A percentile compares a stretch with the other conserved stretches of the same genome.
phyloP scores from a whole-genome alignment of 768 basidiomycete genomes.

The Termitomyces sp. region DNA sequence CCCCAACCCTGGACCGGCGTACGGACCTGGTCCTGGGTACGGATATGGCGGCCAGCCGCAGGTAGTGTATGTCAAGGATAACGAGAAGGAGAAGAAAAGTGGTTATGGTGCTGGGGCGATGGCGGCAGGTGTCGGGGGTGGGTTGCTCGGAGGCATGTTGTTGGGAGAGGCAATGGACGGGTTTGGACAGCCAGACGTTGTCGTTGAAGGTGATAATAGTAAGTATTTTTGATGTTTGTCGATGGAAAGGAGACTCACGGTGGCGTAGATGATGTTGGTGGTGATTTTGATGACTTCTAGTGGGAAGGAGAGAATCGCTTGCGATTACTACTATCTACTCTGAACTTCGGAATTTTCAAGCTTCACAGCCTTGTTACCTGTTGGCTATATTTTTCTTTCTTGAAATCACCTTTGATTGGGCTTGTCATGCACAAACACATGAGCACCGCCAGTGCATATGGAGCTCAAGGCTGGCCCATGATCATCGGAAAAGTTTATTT shows the following conservation, averaged over 20 bases:
- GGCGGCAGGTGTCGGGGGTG: constrained; percentile 2
- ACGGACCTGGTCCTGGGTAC: neutral
- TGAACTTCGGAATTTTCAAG: neutral
- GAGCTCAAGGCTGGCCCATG: too few relatives aligned
- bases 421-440: neutral
- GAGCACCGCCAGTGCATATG: neutral
- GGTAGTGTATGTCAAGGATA: constrained; percentile 31
- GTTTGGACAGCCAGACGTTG: neutral
- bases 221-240: neutral
- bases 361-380: neutral
- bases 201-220: neutral
- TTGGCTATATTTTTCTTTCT: neutral
- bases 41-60: constrained; percentile 20
- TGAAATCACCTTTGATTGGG: neutral
- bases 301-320: neutral
- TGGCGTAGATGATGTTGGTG: neutral
- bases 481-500: neutral
- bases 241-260: neutral
- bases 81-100: constrained; percentile 27
- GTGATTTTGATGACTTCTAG: neutral
- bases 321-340: neutral
- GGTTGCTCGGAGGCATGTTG: constrained; percentile 19
- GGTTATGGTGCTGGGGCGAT: constrained; percentile 8
- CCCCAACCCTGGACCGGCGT: neutral
- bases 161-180: neutral